Evolutionary conservation across 192 early-diverging fungal species (phyloP).

Genomic region (Coemansia reversa): DNA sequence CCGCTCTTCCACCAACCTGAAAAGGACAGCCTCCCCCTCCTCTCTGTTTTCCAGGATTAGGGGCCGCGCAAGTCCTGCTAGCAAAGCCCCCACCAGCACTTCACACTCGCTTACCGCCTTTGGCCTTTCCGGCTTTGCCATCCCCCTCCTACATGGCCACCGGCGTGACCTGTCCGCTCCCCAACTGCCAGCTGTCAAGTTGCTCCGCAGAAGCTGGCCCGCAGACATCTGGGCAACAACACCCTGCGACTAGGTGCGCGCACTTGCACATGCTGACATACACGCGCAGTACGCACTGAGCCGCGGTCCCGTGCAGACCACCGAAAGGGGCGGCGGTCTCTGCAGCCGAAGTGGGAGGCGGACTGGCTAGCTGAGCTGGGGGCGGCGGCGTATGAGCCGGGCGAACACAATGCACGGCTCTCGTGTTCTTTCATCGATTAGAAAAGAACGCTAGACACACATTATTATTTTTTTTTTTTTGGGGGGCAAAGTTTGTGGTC

Average conservation of each 20-base stretch:
- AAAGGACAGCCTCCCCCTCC: neutral
- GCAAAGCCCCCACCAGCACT: neutral
- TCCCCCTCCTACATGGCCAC: neutral
- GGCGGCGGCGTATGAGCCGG: neutral
- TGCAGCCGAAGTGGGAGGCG: neutral
- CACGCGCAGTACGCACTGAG: neutral
- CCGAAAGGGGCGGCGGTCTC: neutral
- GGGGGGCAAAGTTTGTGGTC: neutral
- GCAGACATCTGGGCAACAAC: neutral
- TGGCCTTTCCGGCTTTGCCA: neutral
- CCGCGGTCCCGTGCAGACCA: neutral
- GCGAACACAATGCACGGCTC: too few species aligned
- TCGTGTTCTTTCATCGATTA: neutral
- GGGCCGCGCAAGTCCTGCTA: neutral
- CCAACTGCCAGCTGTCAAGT: neutral
- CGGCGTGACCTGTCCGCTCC: neutral
- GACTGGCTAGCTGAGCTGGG: neutral
- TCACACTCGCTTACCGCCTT: neutral
- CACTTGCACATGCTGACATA: neutral
- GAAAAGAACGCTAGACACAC: neutral
- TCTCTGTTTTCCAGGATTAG: neutral
- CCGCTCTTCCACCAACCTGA: neutral
- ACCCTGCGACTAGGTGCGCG: neutral
- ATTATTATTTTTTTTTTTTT: neutral
- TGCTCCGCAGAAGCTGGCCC: neutral